phyloP scores from a whole-genome alignment of 345 rosid genomes.

The Salix viminalis region DNA sequence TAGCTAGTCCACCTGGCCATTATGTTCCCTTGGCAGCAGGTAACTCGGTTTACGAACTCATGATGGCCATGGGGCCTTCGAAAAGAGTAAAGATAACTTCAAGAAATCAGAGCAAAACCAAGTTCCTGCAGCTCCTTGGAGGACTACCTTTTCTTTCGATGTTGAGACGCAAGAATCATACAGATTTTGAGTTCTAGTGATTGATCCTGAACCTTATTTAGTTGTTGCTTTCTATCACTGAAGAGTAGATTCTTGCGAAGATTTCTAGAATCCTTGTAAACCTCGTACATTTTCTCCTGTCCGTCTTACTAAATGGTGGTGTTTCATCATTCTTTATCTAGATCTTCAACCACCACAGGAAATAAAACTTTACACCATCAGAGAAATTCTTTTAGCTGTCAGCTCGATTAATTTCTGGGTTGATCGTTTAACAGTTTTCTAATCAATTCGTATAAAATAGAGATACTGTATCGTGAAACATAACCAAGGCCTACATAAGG shows the following conservation, averaged over 20 bases:
- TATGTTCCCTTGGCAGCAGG: slow-evolving; percentile 12
- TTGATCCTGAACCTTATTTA: not conserved
- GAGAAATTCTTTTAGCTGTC: not conserved
- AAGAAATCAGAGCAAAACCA: not conserved
- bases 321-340: slow-evolving; percentile 2
- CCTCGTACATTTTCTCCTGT: not conserved
- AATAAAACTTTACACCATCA: slow-evolving; percentile 20
- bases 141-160: not conserved
- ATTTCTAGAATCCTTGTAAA: not conserved
- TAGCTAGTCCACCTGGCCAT: not conserved
- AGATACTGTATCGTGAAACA: not conserved
- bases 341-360: slow-evolving; percentile 23
- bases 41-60: slow-evolving; percentile 11
- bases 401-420: not conserved
- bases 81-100: slow-evolving; percentile 15
- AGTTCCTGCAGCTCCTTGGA: not conserved
- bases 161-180: not conserved
- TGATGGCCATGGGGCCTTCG: slow-evolving; percentile 9
- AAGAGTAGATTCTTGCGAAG: not conserved
- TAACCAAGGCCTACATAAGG: not conserved
- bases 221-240: not conserved
- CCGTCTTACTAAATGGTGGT: slow-evolving; percentile 5
- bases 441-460: not conserved
- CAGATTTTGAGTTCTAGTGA: not conserved
- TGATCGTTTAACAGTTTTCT: not conserved